Conservation (phyloP, 176 grass and related monocot species). For the Phragmites australis region DNA sequence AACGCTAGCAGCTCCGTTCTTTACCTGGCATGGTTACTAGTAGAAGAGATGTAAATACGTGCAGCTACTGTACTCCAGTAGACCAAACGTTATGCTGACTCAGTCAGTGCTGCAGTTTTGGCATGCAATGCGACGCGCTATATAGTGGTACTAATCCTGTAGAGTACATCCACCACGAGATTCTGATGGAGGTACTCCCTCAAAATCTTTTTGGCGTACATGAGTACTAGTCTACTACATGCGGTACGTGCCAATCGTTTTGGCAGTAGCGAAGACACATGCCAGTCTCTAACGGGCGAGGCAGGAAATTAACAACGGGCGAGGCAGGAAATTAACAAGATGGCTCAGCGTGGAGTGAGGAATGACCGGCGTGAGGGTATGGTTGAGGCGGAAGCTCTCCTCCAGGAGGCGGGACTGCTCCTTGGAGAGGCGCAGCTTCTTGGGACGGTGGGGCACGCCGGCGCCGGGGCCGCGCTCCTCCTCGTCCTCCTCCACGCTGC, state of each 20-base stretch:
- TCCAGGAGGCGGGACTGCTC: slow-evolving; percentile 87
- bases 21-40: no score
- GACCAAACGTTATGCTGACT: no score
- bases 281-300: background rate
- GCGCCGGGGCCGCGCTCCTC: slow-evolving; percentile 43
- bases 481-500: slow-evolving; percentile 74
- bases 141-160: no score
- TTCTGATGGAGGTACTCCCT: background rate
- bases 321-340: background rate
- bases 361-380: slow-evolving; percentile 84
- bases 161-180: background rate
- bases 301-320: background rate
- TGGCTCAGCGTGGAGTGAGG: background rate
- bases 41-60: no score
- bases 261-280: background rate
- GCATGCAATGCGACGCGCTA: no score
- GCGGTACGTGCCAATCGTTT: background rate
- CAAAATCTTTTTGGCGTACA: background rate
- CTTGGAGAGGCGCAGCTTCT: slow-evolving; percentile 92
- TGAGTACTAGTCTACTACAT: background rate
- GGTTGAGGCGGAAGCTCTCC: slow-evolving; percentile 91
- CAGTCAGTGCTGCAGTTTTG: no score
- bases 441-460: slow-evolving; percentile 57
- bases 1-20: no score
- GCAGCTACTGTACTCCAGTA: no score